Evolutionary conservation across 441 rosid genomes (phyloP), one percentile per base, ranked within the genome.

Genomic region (Adansonia madagascariensis): DNA sequence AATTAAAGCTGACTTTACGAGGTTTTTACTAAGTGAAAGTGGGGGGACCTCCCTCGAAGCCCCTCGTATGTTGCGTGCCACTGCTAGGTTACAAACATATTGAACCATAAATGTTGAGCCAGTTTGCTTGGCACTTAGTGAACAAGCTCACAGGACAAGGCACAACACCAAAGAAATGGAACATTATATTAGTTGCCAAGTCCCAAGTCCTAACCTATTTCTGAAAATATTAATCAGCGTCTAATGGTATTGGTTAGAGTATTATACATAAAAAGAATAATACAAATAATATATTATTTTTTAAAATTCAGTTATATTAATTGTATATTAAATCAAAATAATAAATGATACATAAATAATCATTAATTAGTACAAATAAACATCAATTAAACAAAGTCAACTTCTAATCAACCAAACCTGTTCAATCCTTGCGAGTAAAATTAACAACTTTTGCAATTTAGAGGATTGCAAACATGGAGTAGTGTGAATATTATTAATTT

Each of bases 381-480:
- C 35, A 59, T 59, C 2, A 9, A 10, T 59, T 20, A 59, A 59
- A 1, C 31, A 22, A 59, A 59, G 22, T 12, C 35, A 9, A 20
- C 7, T 20, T 59, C 22, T 59, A 59, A 22, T 59, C 3, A 20
- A 10, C 2, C 63, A 27, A 27, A 27, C 35, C 35, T 27, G 35
- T 27, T 3, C 15, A 59, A 59, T 41, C 4, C 2, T 43, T 17
- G 18, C 9, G 20, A 44, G 20, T 5, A 10, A 62, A 66, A 46
- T 18, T 3, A 49, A 47, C 43, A 50, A 70, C 57, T 31, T 47
- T 12, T 44, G 4, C 17, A 43, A 3, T 43, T 66, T n/a, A 31
- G 24, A 31, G 41, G 73, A 69, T 24, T 20, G 7, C 17, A 24
- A 49, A 41, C 73, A 24, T 18, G 52, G 71, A 66, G 52, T 66